Base-by-base conservation (phyloP, 176 grass and related monocot genomes). In the Coix lacrymajobi region DNA sequence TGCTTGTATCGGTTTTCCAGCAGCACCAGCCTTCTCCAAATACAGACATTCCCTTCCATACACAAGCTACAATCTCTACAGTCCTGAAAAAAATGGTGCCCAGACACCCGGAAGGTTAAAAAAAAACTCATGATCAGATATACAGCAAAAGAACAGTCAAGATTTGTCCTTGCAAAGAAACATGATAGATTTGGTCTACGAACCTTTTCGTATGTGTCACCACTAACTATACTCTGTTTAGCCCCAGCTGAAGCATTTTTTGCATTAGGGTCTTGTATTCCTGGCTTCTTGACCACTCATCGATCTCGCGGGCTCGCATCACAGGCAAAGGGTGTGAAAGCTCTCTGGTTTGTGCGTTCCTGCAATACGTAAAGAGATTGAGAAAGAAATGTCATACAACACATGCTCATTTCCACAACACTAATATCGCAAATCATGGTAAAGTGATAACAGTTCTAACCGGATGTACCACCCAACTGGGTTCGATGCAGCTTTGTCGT, bases 381-480 rank as follows among this genome's bases (percentile, higher is more conserved):
- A 57, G 43, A 66, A 71, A 26, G 3, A 24, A 58, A 22, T 67
- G 39, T 13, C 11, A 52, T 56, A 19, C 68, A 49, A 36, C 31
- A 66, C 9, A 66, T 49, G 16, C 46, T 68, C 52, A 51, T 37
- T 67, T 28, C 15, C 17, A 65, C 36, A 34, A 54, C 24, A 24
- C 15, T 62, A 41, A 28, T 34, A 14, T 33, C 15, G 22, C 4
- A 7, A 49, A 68, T 80, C 56, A 79, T 66, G 31, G 11, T 36
- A 31, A 6, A 9, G 1, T 26, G 22, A 8, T 63, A 61, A 22
- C 22, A 67, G 68, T 33, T 80, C 69, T 66, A 20, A 97, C 95
- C 95, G 91, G 74, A 97, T 91, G 86, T 97, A 94, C 95, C 95
- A 94, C 12, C 95, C 95, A 36, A 93, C 51, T 5, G 95, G 92